Conservation (phyloP, 352 stramenopile genomes). For the Phytophthora syringae region DNA sequence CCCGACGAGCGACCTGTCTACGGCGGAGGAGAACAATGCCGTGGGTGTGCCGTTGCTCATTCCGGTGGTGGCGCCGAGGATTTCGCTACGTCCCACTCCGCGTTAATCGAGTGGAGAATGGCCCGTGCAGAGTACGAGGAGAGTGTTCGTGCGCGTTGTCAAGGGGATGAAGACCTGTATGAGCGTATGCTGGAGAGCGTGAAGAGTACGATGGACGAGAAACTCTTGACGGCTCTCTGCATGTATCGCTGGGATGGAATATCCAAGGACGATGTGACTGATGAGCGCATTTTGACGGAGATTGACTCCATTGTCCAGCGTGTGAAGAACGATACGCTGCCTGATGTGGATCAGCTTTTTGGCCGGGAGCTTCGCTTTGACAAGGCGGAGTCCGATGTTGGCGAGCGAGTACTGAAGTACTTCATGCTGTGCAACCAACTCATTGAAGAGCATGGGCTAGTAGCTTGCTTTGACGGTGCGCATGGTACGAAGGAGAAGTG, state of each 20-base stretch:
- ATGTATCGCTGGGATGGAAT: constrained; percentile 9
- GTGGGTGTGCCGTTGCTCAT: constrained; percentile 11
- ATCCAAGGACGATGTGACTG: constrained; percentile 5
- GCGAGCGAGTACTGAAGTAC: constrained; percentile 7
- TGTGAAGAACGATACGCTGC: constrained; percentile 9
- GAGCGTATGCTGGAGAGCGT: neutral
- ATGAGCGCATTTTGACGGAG: constrained; percentile 1
- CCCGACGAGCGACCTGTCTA: neutral
- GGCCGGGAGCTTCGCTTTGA: constrained; percentile 1
- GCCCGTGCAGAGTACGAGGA: constrained; percentile 14
- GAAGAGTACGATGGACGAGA: constrained; percentile 13
- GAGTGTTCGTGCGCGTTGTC: constrained; percentile 10
- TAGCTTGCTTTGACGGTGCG: constrained; percentile 6
- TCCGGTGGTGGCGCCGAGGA: constrained; percentile 15
- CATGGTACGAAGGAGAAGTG: constrained; percentile 9
- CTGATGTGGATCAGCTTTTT: constrained; percentile 7
- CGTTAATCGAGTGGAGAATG: constrained; percentile 10
- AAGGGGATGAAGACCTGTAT: constrained; percentile 4
- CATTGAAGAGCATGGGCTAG: constrained; percentile 8
- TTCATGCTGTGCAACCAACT: constrained; percentile 12
- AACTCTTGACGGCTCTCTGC: constrained; percentile 2
- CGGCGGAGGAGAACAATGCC: neutral
- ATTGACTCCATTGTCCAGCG: constrained; percentile 5
- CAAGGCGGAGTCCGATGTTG: constrained; percentile 2
- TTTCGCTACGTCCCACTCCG: constrained; percentile 3